Evolutionary conservation across 257 asterid species (phyloP).

Genomic region (Lycium barbarum): DNA sequence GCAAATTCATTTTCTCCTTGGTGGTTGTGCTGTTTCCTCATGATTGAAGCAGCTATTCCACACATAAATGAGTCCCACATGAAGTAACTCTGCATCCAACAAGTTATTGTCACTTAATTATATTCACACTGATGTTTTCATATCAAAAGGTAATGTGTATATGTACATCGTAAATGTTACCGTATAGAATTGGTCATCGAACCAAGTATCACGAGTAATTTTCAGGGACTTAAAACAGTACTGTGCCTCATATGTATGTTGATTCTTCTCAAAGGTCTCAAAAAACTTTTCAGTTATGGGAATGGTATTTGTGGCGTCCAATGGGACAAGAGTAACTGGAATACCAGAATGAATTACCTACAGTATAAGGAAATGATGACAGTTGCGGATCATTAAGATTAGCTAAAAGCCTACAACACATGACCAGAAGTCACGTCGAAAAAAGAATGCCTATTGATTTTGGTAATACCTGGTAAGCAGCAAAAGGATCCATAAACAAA

Average conservation of each 20-base stretch:
- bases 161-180: conserved; percentile 40
- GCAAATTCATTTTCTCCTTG: conserved; percentile 82
- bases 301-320: conserved; percentile 92
- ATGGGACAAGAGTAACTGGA: conserved; percentile 81
- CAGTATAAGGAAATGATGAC: background rate
- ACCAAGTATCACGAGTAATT: conserved; percentile 77
- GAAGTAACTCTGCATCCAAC: conserved; percentile 71
- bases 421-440: background rate
- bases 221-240: conserved; percentile 83
- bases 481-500: conserved; percentile 85
- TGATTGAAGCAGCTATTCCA: conserved; percentile 85
- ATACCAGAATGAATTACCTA: conserved; percentile 90
- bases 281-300: conserved; percentile 61
- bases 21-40: conserved; percentile 52
- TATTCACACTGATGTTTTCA: background rate
- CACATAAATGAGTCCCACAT: conserved; percentile 89
- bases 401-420: background rate
- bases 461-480: conserved; percentile 73
- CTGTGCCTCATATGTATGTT: conserved; percentile 76
- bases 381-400: background rate
- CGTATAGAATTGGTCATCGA: conserved; percentile 60
- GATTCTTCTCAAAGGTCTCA: conserved; percentile 67
- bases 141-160: background rate
- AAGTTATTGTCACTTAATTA: background rate
- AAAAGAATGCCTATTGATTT: background rate